Evolutionary conservation across 768 basidiomycete genomes (phyloP).

Genomic region (Boletellus ananas): DNA sequence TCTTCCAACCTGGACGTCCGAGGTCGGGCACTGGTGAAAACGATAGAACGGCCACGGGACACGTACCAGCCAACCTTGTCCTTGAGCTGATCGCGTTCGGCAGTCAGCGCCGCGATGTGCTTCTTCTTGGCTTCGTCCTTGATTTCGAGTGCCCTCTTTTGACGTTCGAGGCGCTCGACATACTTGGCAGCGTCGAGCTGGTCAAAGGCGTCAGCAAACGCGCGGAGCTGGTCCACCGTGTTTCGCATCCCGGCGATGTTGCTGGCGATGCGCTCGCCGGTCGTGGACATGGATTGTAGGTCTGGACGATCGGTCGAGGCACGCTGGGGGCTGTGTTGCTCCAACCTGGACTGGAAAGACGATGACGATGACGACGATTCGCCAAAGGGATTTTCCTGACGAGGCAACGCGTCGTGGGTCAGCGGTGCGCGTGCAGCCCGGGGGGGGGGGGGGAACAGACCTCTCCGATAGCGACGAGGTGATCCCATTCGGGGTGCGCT

Average conservation of each 20-base stretch:
- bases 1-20: neutral
- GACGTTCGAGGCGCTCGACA: constrained; percentile 39
- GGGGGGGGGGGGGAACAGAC: constrained; percentile 12
- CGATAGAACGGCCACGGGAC: neutral
- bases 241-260: neutral
- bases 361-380: neutral
- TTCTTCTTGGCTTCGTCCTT: constrained; percentile 33
- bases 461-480: neutral
- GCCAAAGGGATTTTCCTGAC: constrained; percentile 17
- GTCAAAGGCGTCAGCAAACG: constrained; percentile 9
- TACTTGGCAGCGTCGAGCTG: constrained; percentile 24
- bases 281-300: neutral
- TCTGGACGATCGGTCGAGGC: neutral
- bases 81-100: constrained; percentile 3
- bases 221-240: neutral
- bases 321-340: neutral
- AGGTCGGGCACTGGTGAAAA: neutral
- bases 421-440: neutral
- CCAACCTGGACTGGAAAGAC: neutral
- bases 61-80: constrained; percentile 1
- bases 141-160: constrained; percentile 33
- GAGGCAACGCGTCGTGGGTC: neutral
- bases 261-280: constrained; percentile 25
- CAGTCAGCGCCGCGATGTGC: constrained; percentile 8
- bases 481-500: neutral